These are phyloP conservation scores for Oemleria cerasiformis DNA, from an alignment of 306 rosid species.

Conservation along the genomic window DNA sequence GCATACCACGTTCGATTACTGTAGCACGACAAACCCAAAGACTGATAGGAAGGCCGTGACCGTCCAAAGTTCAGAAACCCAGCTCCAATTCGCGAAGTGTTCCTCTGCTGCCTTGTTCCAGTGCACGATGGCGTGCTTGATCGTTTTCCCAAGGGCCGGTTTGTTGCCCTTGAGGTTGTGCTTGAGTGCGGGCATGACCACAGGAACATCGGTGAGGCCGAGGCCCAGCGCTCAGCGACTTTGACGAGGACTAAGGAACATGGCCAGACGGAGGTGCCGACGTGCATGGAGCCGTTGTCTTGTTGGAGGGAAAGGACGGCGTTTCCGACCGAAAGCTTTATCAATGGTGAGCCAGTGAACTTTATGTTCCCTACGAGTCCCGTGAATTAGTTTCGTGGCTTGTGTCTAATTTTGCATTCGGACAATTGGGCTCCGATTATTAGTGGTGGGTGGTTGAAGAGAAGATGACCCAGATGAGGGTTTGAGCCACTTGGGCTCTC, in stretches of 20 bases:
- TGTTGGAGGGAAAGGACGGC: constrained; percentile 67
- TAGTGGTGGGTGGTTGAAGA: too few relatives aligned
- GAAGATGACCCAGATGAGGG: too few relatives aligned
- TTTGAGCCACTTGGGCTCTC: too few relatives aligned
- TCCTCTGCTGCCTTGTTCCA: constrained; percentile 75
- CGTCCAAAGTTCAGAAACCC: too few relatives aligned
- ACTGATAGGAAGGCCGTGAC: too few relatives aligned
- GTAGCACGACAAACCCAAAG: too few relatives aligned
- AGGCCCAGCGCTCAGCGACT: constrained; percentile 82
- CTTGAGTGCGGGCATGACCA: constrained; percentile 88
- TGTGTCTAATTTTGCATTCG: too few relatives aligned
- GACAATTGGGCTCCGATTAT: too few relatives aligned
- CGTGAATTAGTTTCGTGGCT: too few relatives aligned
- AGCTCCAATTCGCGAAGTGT: too few relatives aligned
- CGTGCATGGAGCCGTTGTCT: constrained; percentile 87
- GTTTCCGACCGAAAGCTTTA: constrained; percentile 67
- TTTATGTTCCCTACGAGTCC: constrained; percentile 36
- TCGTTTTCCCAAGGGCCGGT: constrained; percentile 52
- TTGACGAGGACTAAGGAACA: constrained; percentile 90
- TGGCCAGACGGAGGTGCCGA: constrained; percentile 94
- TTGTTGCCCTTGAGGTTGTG: constrained; percentile 74
- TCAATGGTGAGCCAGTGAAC: constrained; percentile 83
- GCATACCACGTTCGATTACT: too few relatives aligned
- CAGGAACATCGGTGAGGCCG: constrained; percentile 83
- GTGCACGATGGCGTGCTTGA: constrained; percentile 65